Conservation (phyloP, 169 alveolate species). For the Fabrea salina region DNA sequence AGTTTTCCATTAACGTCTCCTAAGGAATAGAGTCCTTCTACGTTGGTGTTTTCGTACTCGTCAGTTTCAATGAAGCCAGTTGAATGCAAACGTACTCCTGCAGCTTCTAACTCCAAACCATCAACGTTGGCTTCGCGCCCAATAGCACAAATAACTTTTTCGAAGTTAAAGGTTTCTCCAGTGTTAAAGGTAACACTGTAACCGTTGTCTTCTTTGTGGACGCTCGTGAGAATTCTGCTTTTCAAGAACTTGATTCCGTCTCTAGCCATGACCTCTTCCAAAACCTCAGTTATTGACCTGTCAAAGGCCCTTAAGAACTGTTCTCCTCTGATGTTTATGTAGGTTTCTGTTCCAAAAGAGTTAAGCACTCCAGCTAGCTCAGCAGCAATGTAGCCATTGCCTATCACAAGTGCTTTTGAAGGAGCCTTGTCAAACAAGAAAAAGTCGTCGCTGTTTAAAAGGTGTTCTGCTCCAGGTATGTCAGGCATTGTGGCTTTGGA, state of each 20-base stretch:
- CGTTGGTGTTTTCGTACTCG: conserved; percentile 74
- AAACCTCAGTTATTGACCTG: conserved; percentile 47
- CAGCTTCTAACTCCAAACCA: conserved; percentile 51
- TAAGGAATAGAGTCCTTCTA: conserved; percentile 61
- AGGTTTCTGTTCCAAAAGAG: conserved; percentile 87
- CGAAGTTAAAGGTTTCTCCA: conserved; percentile 2
- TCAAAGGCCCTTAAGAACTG: conserved; percentile 62
- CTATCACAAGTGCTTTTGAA: conserved; percentile 87
- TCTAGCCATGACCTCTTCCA: conserved; percentile 43
- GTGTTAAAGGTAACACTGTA: neutral
- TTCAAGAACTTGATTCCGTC: conserved; percentile 50
- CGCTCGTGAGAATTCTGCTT: neutral
- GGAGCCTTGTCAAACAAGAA: conserved; percentile 88
- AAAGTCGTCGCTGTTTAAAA: conserved; percentile 89
- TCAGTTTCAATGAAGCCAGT: conserved; percentile 69
- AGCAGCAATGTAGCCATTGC: conserved; percentile 94
- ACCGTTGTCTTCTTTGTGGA: neutral
- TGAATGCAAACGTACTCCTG: conserved; percentile 56
- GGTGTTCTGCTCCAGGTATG: conserved; percentile 77
- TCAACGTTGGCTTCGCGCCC: conserved; percentile 78
- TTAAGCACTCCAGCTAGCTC: conserved; percentile 90
- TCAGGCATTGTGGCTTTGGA: conserved; percentile 75
- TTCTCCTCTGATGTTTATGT: conserved; percentile 73
- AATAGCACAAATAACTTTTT: conserved; percentile 71
- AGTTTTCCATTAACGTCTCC: conserved; percentile 71